phyloP scores from a whole-genome alignment of 2,329 filamentous ascomycete species.

The Dendryphion nanum region DNA sequence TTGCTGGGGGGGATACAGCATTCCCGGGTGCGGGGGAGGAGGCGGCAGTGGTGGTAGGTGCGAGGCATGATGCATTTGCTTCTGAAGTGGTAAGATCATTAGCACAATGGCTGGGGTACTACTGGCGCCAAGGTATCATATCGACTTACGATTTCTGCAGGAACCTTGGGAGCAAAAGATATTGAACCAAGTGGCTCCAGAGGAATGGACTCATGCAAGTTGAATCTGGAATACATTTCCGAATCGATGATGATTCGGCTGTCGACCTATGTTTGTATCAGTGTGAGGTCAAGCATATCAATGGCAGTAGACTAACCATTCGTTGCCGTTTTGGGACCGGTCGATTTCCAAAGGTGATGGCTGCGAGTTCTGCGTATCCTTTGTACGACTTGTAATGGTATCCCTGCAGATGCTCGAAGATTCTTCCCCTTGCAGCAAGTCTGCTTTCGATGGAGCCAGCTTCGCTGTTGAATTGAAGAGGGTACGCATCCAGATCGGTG shows the following conservation, averaged over 20 bases:
- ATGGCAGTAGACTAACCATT: conserved; percentile 10
- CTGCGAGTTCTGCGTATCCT: conserved; percentile 6
- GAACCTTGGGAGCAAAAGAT: conserved; percentile 9
- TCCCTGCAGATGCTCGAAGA: conserved; percentile 20
- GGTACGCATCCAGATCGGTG: conserved; percentile 15
- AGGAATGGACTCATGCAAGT: conserved; percentile 1
- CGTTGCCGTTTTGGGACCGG: conserved; percentile 4
- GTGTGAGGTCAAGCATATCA: neutral
- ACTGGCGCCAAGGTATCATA: too few relatives aligned
- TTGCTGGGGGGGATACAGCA: neutral
- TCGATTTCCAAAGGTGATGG: conserved; percentile 5
- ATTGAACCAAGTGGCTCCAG: conserved; percentile 9
- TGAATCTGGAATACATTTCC: conserved; percentile 15
- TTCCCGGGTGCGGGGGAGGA: neutral
- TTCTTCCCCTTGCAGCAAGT: conserved; percentile 16
- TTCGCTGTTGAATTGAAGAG: conserved; percentile 12
- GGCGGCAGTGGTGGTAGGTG: conserved; percentile 3
- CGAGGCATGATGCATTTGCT: too few relatives aligned
- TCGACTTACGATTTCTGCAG: conserved; percentile 5
- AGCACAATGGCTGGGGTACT: too few relatives aligned
- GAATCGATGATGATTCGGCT: conserved; percentile 19
- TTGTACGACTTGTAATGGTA: conserved; percentile 22
- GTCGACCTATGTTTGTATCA: conserved; percentile 8
- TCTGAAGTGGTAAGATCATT: too few relatives aligned
- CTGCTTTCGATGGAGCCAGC: conserved; percentile 12